phyloP scores from a whole-genome alignment of 1,284 basidiomycete species.

The Naganishia sp. region DNA sequence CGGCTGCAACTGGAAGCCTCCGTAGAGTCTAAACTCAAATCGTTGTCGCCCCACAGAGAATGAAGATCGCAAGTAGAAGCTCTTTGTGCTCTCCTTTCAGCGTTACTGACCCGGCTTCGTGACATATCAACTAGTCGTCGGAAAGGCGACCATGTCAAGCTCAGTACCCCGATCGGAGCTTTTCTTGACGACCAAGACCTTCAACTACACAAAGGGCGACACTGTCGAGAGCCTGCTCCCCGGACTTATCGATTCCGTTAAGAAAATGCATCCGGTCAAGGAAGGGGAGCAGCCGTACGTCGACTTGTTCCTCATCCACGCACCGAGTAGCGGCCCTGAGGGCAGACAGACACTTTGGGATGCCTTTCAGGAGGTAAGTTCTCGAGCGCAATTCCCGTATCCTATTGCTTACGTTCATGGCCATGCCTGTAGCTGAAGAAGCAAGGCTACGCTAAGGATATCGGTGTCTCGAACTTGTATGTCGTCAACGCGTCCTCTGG shows the following conservation, averaged over 20 bases:
- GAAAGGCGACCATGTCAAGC: slow-evolving; percentile 35
- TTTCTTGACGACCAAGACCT: slow-evolving; percentile 64
- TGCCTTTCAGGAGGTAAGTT: slow-evolving; percentile 47
- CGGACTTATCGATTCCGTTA: slow-evolving; percentile 63
- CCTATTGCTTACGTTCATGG: slow-evolving; percentile 46
- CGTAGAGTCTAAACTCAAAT: slow-evolving; percentile 39
- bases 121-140: slow-evolving; percentile 40
- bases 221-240: slow-evolving; percentile 64
- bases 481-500: slow-evolving; percentile 38
- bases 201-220: slow-evolving; percentile 56
- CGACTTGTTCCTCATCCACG: slow-evolving; percentile 75
- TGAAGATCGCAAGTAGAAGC: slow-evolving; percentile 68
- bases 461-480: slow-evolving; percentile 78
- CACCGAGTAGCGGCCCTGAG: slow-evolving; percentile 40
- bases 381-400: slow-evolving; percentile 58
- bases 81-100: slow-evolving; percentile 35
- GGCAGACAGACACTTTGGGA: slow-evolving; percentile 45
- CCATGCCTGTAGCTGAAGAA: slow-evolving; percentile 63
- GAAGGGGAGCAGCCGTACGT: slow-evolving; percentile 58
- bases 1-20: not conserved
- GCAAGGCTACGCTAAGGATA: slow-evolving; percentile 66
- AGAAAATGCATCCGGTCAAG: slow-evolving; percentile 56
- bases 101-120: no score
- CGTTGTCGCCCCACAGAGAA: slow-evolving; percentile 71
- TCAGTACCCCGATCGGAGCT: slow-evolving; percentile 43